Base-by-base conservation (phyloP, 306 rosid species). In the Sindora glabra region DNA sequence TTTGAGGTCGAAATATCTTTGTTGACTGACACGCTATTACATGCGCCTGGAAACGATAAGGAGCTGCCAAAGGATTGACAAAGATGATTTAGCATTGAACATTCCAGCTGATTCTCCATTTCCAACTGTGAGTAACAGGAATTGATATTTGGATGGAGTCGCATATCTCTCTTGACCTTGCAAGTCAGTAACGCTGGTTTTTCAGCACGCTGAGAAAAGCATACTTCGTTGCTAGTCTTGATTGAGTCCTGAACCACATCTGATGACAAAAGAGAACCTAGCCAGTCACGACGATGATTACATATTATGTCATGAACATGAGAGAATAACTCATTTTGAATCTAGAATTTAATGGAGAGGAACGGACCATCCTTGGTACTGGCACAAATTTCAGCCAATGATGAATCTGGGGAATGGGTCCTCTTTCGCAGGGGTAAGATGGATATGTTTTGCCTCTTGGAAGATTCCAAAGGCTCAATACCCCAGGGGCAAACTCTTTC, bases 351-450 rank as follows among this genome's bases (percentile, higher is more conserved):
- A 39, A 51, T 3, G 30, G 14, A 37, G 41, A 33, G 48, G 54
- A 54, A 65, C 82, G 41, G 5, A 87, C 95, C 83, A 3, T 77
- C 65, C 39, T 49, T 68, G 61, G 52, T 46, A 71, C 46, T 38
- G 71, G 29, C 40, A 58, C 62, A 39, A 32, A 41, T 32, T 63
- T 65, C 73, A 26, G 72, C 27, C 41, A 48, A 64, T 30, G 54
- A 21, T 48, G 46, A 64, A 48, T 74, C 67, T n/a, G n/a, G n/a
- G n/a, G n/a, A n/a, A n/a, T n/a, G n/a, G n/a, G n/a, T n/a, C n/a
- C n/a, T n/a, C n/a, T n/a, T n/a, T n/a, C n/a, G n/a, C n/a, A n/a
- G n/a, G n/a, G n/a, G n/a, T n/a, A n/a, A n/a, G n/a, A n/a, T n/a
- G n/a, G n/a, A n/a, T n/a, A n/a, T n/a, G n/a, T n/a, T n/a, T n/a